Percentiles rank a stretch among this genome's conserved stretches.
phyloP scores from a whole-genome alignment of 192 early-diverging fungal genomes.

The Podila minutissima region DNA sequence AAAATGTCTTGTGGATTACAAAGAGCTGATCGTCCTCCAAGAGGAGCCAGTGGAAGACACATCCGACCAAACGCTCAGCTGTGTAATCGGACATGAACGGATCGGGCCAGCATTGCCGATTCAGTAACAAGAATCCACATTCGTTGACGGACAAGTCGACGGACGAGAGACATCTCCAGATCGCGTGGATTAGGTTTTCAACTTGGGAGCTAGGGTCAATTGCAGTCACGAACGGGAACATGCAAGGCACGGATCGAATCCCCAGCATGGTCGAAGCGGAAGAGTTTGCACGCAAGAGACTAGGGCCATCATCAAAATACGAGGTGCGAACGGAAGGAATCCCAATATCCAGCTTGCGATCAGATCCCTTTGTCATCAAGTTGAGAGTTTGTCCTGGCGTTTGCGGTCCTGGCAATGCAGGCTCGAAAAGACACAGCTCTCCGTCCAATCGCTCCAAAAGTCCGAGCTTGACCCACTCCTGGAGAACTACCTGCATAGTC shows the following conservation, averaged over 20 bases:
- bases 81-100: conserved; percentile 66
- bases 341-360: background rate
- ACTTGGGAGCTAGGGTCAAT: conserved; percentile 63
- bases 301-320: conserved; percentile 13
- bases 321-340: conserved; percentile 23
- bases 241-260: conserved; percentile 37
- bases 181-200: conserved; percentile 59
- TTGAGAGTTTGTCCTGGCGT: background rate
- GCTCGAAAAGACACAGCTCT: conserved; percentile 32
- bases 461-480: conserved; percentile 65
- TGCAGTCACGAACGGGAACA: conserved; percentile 61
- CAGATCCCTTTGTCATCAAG: background rate
- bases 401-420: background rate
- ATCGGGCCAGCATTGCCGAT: conserved; percentile 65
- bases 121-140: conserved; percentile 60
- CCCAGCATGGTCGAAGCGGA: background rate
- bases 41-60: conserved; percentile 60
- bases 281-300: background rate
- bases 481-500: conserved; percentile 51
- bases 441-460: conserved; percentile 65
- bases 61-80: conserved; percentile 54
- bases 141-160: conserved; percentile 64
- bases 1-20: conserved; percentile 57
- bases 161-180: conserved; percentile 59
- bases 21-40: conserved; percentile 63